These are phyloP conservation scores for Penicillium silybi DNA, from an alignment of 495 filamentous ascomycete species.

Conservation along the genomic window DNA sequence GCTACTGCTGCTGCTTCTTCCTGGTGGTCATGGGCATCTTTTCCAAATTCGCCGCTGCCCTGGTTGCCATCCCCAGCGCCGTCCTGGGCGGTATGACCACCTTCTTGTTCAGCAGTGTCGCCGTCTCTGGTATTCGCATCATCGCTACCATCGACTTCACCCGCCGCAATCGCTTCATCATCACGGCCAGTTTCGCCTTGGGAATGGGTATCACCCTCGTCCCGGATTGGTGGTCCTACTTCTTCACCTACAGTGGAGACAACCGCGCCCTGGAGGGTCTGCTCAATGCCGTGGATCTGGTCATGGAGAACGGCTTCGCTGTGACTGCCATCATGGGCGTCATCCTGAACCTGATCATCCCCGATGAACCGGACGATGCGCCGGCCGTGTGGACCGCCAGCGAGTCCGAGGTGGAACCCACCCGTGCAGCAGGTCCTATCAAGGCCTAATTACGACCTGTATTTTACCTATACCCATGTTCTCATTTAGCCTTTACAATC, in stretches of 20 bases:
- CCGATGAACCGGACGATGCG: constrained; percentile 67
- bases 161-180: constrained; percentile 81
- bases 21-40: constrained; percentile 86
- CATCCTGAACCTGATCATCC: constrained; percentile 67
- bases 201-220: constrained; percentile 82
- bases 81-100: constrained; percentile 93
- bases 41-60: constrained; percentile 85
- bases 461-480: not conserved
- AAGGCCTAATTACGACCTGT: not conserved
- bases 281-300: constrained; percentile 73
- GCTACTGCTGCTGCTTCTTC: constrained; percentile 75
- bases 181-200: constrained; percentile 71
- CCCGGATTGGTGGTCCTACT: constrained; percentile 68
- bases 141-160: constrained; percentile 75
- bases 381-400: constrained; percentile 24
- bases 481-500: not conserved
- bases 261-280: constrained; percentile 73
- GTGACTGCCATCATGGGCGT: constrained; percentile 69
- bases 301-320: constrained; percentile 67
- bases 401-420: constrained; percentile 7
- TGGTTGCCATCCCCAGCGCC: constrained; percentile 74
- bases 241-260: constrained; percentile 70
- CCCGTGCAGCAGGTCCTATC: not conserved
- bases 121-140: constrained; percentile 82
- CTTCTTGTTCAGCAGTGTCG: constrained; percentile 82